Evolutionary conservation across 2,329 filamentous ascomycete species (phyloP), one percentile per base, ranked within the genome.

Genomic region (Cryphonectria japonica): DNA sequence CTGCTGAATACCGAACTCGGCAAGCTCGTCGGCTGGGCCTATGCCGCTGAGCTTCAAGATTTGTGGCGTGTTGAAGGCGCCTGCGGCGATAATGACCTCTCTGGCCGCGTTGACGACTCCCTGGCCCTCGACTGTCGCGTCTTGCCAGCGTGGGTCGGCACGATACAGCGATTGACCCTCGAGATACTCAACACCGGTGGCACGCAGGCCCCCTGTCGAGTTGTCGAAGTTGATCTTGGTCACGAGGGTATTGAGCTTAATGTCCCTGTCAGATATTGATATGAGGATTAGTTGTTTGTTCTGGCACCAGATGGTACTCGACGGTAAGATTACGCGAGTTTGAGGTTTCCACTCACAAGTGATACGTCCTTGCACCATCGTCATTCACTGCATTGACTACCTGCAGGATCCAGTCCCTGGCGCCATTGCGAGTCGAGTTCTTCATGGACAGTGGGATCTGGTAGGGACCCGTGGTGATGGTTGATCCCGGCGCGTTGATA

Each of bases 51-150:
- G 80, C 79, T 86, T 85, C 8, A 88, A 79, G 8, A 88, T 77
- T 72, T 88, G 85, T 0, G 87, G 87, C 0, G 85, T 83, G 75
- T 87, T 86, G 75, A 85, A 86, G 2, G 82, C 80, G 8, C 88
- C 88, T 1, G 83, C 85, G 0, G 85, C 82, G 2, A 89, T 70
- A 71, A 85, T 83, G 73, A 85, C 79, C 74, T 89, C 87, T 43
- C 79, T 79, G 68, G 78, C 81, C 2, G 85, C 85, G 7, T 69
- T 78, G 37, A 78, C 80, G 0, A 75, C 75, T 37, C 82, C 80
- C 29, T n/a, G 39, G 19, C 37, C 66, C 32, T 70, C 72, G 57
- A 43, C 75, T 6, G 64, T 75, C 57, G 81, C 81, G 32, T 75
- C 73, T 11, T 75, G 76, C 0, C 77, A 78, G 41, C 88, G 85